These are phyloP conservation scores for Detonula confervacea DNA, from an alignment of 352 stramenopile species.

Conservation along the genomic window DNA sequence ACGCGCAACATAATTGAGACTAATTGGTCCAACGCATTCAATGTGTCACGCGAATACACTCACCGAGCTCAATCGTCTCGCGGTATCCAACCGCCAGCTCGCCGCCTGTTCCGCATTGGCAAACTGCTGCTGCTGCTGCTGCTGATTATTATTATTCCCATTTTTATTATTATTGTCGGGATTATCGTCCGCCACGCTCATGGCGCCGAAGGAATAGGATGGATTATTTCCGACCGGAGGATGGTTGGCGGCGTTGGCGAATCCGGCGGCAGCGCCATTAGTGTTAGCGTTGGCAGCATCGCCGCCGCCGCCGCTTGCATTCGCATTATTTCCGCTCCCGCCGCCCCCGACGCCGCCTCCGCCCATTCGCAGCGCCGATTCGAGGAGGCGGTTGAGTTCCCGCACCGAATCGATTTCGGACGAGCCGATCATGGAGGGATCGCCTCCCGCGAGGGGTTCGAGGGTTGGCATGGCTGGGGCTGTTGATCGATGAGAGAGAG, in stretches of 20 bases:
- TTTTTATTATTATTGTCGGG: too few relatives aligned
- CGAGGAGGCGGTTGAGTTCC: slow-evolving; percentile 49
- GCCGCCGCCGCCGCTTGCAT: not conserved
- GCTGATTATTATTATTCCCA: too few relatives aligned
- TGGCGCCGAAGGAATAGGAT: too few relatives aligned
- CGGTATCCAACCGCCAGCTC: slow-evolving; percentile 55
- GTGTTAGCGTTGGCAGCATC: not conserved
- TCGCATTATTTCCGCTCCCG: not conserved
- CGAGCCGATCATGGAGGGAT: not conserved
- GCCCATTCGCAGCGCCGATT: slow-evolving; percentile 52
- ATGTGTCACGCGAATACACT: slow-evolving; percentile 32
- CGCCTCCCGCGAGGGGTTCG: not conserved
- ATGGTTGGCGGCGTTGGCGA: too few relatives aligned
- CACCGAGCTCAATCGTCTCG: slow-evolving; percentile 43
- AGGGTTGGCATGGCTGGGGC: slow-evolving; percentile 3
- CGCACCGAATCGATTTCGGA: slow-evolving; percentile 33
- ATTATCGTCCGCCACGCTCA: too few relatives aligned
- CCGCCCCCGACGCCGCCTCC: slow-evolving; percentile 5
- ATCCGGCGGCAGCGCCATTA: slow-evolving; percentile 4
- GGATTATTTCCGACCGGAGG: too few relatives aligned
- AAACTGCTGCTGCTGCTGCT: too few relatives aligned
- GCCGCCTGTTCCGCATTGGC: too few relatives aligned
- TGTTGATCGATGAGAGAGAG: too few relatives aligned
- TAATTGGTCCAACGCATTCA: not conserved
- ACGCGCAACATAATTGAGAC: too few relatives aligned